Evolutionary conservation across 306 rosid species (phyloP), one percentile per base, ranked within the genome.

Genomic region (Cucurbita pepo): DNA sequence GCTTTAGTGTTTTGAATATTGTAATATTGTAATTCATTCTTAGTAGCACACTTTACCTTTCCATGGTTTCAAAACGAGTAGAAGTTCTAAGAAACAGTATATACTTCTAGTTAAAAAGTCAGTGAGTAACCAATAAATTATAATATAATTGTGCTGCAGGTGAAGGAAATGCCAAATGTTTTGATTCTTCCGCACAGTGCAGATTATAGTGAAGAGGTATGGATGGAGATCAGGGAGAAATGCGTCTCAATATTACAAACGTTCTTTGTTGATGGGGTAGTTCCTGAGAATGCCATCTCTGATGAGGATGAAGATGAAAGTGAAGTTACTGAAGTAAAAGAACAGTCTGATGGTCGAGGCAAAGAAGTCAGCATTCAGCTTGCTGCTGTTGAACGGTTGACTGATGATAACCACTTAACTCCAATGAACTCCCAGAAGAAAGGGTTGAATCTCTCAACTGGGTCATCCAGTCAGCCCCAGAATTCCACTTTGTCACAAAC

Each of bases 221-320:
- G 99, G 99, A 85, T 89, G 91, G 99, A 94, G 85, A 94, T 94
- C 81, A 91, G 99, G 86, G 99, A 94, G 83, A 91, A 94, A 91
- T 85, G 95, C 22, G 82, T 94, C 75, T 88, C 96, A 14, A 82
- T 91, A 77, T 80, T 94, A 85, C 99, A 91, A 79, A 79, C 89
- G 48, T 94, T 84, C 86, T 94, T 94, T 81, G 78, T 84, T 75
- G 91, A 94, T 57, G 97, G 97, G 58, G 25, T 86, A 85, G 73
- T 87, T 84, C 96, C 97, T 55, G 81, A 85, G 78, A 83, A 84
- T 83, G 95, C 86, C 69, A 44, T 89, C 67, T 89, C 97, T 67
- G 96, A 94, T 55, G 89, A 77, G 48, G 98, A 88, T 53, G 96
- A 81, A 73, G 80, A 88, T 22, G 91, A 78, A 77, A 84, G 88